Conservation (phyloP, 1,284 basidiomycete genomes). For the Ustilago loliicola region DNA sequence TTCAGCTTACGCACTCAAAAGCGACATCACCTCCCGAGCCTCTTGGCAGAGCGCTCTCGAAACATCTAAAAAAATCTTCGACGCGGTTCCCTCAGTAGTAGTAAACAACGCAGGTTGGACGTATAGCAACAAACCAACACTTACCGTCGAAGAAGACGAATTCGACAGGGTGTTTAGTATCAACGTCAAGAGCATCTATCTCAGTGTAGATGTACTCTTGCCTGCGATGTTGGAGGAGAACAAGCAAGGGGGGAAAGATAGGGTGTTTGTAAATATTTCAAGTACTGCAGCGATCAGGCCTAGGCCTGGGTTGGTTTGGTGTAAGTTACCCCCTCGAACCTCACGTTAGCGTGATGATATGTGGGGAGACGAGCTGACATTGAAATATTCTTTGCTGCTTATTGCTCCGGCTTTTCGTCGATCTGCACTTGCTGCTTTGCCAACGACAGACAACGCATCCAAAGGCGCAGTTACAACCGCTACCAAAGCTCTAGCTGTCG, state of each 20-base stretch:
- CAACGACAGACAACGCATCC: conserved; percentile 32
- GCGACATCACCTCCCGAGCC: conserved; percentile 21
- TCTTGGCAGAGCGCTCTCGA: conserved; percentile 16
- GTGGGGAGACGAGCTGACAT: not conserved
- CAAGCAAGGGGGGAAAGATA: conserved; percentile 10
- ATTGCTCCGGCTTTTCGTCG: not conserved
- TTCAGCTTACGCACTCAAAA: conserved; percentile 18
- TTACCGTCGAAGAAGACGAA: conserved; percentile 34
- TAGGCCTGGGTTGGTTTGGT: conserved; percentile 49
- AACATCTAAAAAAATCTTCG: conserved; percentile 5
- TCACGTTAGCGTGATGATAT: not conserved
- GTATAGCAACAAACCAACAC: conserved; percentile 43
- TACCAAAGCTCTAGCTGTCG: conserved; percentile 48
- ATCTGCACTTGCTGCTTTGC: not conserved
- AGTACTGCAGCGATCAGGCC: conserved; percentile 46
- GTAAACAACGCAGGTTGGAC: conserved; percentile 60
- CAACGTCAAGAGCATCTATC: conserved; percentile 46
- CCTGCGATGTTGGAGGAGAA: conserved; percentile 14
- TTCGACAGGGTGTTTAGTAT: conserved; percentile 43
- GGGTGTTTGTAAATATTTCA: conserved; percentile 31
- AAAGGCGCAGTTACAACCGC: conserved; percentile 50
- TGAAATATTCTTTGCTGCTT: not conserved
- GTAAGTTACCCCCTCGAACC: conserved; percentile 19
- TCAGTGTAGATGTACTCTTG: conserved; percentile 34
- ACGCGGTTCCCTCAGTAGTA: conserved; percentile 9